Evolutionary conservation across 371 early-diverging fungal genomes (phyloP).

Genomic region (Haplosporangium sp.): DNA sequence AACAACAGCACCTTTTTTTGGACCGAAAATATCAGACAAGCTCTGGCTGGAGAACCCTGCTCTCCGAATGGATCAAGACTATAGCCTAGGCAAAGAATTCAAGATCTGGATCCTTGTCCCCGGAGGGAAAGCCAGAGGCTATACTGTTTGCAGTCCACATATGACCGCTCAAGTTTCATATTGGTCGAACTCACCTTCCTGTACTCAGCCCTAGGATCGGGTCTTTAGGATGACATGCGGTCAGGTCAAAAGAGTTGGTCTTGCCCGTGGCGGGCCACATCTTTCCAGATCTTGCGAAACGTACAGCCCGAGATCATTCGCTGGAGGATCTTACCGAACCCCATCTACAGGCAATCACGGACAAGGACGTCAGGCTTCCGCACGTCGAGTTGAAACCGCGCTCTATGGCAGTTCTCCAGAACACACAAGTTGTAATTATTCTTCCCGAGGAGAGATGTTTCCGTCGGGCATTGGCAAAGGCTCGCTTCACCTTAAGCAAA

Average conservation of each 20-base stretch:
- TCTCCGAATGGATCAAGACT: conserved; percentile 10
- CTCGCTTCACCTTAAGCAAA: conserved; percentile 5
- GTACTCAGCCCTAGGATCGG: conserved; percentile 15
- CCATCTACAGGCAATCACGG: conserved; percentile 5
- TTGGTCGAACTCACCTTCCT: conserved; percentile 9
- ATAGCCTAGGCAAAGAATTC: conserved; percentile 12
- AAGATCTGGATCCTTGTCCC: conserved; percentile 31
- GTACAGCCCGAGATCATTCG: not conserved
- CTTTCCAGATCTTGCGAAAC: conserved; percentile 1
- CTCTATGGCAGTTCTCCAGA: not conserved
- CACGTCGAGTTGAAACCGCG: not conserved
- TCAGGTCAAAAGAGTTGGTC: conserved; percentile 13
- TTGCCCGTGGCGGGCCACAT: not conserved
- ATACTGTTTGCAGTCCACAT: conserved; percentile 18
- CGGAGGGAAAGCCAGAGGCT: conserved; percentile 10
- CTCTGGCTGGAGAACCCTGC: conserved; percentile 18
- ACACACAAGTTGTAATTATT: not conserved
- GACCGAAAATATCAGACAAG: conserved; percentile 1
- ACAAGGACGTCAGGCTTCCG: conserved; percentile 9
- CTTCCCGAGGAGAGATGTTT: conserved; percentile 13
- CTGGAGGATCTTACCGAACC: conserved; percentile 13
- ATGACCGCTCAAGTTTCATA: conserved; percentile 18
- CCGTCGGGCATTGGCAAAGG: conserved; percentile 9
- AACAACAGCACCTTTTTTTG: conserved; percentile 11
- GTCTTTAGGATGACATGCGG: conserved; percentile 6